Evolutionary conservation across 2,329 filamentous ascomycete species (phyloP).

Genomic region (Periconia digitata): DNA sequence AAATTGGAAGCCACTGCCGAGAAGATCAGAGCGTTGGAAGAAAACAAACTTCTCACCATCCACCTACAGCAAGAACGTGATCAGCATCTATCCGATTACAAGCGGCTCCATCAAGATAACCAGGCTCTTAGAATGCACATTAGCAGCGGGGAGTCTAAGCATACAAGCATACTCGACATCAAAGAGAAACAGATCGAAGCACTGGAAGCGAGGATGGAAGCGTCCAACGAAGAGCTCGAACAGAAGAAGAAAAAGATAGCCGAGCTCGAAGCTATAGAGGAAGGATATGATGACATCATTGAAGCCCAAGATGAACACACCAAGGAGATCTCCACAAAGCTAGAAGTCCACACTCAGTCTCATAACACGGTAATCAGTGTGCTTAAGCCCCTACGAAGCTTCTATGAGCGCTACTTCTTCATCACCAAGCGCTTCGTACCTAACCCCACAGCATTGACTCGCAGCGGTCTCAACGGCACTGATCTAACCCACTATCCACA

Average conservation of each 20-base stretch:
- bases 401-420: neutral
- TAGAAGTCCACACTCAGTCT: no score
- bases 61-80: slow-evolving; percentile 2
- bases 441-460: neutral
- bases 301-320: no score
- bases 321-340: no score
- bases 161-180: neutral
- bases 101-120: slow-evolving; percentile 5
- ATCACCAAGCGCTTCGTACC: neutral
- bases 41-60: neutral
- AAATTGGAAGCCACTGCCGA: slow-evolving; percentile 1
- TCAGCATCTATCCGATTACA: slow-evolving; percentile 1
- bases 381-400: neutral
- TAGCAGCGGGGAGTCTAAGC: neutral
- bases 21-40: neutral
- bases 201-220: neutral
- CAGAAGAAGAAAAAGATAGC: slow-evolving; percentile 4
- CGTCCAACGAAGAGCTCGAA: neutral
- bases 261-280: neutral
- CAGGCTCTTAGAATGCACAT: neutral
- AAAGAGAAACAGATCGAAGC: neutral
- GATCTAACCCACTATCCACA: no score
- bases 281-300: neutral
- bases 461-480: no score
- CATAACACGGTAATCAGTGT: neutral